Evolutionary conservation across 2,329 filamentous ascomycete genomes (phyloP).

Genomic region (Trichoderma pleuroti): DNA sequence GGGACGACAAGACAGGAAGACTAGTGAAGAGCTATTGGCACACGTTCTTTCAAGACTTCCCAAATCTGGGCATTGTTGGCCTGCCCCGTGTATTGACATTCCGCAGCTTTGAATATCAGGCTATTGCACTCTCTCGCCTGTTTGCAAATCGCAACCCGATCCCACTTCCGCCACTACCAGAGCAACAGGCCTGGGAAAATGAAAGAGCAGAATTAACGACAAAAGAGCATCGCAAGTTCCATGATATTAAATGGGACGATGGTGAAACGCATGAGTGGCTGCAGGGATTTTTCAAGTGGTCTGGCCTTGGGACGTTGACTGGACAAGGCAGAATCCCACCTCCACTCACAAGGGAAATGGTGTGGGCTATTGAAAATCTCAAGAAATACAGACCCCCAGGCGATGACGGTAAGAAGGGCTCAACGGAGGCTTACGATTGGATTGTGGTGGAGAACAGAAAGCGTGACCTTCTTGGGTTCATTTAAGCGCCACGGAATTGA

Average conservation of each 20-base stretch:
- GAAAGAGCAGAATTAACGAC: slow-evolving; percentile 32
- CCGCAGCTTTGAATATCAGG: slow-evolving; percentile 55
- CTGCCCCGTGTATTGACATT: slow-evolving; percentile 51
- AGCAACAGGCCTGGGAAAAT: slow-evolving; percentile 47
- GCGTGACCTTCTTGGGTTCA: slow-evolving; percentile 12
- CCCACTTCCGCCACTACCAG: slow-evolving; percentile 36
- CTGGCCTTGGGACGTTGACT: slow-evolving; percentile 46
- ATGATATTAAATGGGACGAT: slow-evolving; percentile 51
- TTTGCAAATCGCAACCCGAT: slow-evolving; percentile 41
- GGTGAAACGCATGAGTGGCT: slow-evolving; percentile 50
- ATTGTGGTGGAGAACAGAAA: slow-evolving; percentile 5
- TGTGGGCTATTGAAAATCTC: slow-evolving; percentile 48
- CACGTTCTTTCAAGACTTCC: slow-evolving; percentile 48
- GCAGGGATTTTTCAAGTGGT: slow-evolving; percentile 43
- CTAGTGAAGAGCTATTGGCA: slow-evolving; percentile 48
- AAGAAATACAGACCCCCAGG: slow-evolving; percentile 38
- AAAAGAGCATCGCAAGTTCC: slow-evolving; percentile 42
- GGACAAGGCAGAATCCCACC: slow-evolving; percentile 48
- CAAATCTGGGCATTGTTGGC: slow-evolving; percentile 49
- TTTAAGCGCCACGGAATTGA: neutral
- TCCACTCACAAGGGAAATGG: slow-evolving; percentile 39
- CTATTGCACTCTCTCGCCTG: slow-evolving; percentile 48
- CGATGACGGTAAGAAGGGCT: neutral
- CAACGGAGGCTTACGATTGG: neutral
- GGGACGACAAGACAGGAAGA: slow-evolving; percentile 45